Evolutionary conservation across 2,329 filamentous ascomycete species (phyloP), one percentile per base, ranked within the genome.

Genomic region (Fusarium sp.): DNA sequence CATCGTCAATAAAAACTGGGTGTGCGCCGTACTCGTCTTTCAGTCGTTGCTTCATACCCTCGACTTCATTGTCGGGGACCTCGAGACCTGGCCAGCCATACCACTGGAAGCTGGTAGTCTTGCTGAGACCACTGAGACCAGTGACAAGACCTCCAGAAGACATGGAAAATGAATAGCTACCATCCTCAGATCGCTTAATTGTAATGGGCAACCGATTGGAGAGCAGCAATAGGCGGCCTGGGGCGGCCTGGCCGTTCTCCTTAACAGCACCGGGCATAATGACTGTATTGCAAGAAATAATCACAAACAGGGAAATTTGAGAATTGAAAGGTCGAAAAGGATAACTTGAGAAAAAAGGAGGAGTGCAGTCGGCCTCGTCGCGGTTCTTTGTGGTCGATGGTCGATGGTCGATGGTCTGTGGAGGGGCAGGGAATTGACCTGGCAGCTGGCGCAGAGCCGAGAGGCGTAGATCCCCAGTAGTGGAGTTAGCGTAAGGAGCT

Each of bases 71-170:
- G 71, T 97, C 93, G 42, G 95, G 95, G 8, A 98, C 91, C 82
- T 98, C 94, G 53, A 97, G 84, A 41, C 96, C 96, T 2, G 96
- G 95, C 95, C 96, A 98, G 75, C 96, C 96, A 83, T 98, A 98
- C 96, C 96, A 99, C 82, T 96, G 93, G 83, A 98, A 98, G 75
- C 92, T 95, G 31, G 94, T 97, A 36, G 94, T 93, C 84, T 98
- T 98, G 77, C 93, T 92, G 65, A 98, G 85, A 31, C 96, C 96
- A 75, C 94, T 97, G 68, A 99, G 87, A 25, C 96, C 96, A 55
- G 94, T 97, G 78, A 98, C 96, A 44, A 99, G 89, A 44, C 96
- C 96, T 64, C 96, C 96, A 4, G 96, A 98, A 50, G 95, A 98
- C 93, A 98, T 97, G 80, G 93, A 94, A 83, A 97, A 97, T 79